Base-by-base conservation (phyloP, 2,329 filamentous ascomycete species). In the Aspergillus amoenus region DNA sequence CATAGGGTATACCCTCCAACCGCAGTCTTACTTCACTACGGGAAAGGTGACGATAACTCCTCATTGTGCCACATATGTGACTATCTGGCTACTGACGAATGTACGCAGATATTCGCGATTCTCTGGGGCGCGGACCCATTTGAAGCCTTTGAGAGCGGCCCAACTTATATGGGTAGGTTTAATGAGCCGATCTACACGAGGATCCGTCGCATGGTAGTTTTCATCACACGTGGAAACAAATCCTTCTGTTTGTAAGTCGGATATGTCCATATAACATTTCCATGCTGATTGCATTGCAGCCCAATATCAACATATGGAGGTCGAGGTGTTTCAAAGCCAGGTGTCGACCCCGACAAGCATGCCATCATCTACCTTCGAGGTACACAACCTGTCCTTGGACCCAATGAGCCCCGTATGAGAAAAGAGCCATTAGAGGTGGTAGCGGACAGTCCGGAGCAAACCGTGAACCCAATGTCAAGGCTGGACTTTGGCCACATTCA, bases 401-500 rank as follows among this genome's bases (percentile, higher is more conserved):
- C 39, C 1, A 60, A 61, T 1, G 76, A 78, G 58, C 57, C 58
- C 2, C 56, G 44, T 3, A 66, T 78, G 61, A 58, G 22, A 2
- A 79, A 79, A 54, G 57, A 64, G 2, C 67, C 77, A 0, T 68
- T 80, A 5, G 64, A 65, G 32, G 63, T 81, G 9, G 34, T 60
- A 0, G 69, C 70, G 0, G 55, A 59, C 18, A 18, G 18, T 18
- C 18, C 18, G 18, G 18, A 18, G 18, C 18, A 18, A 18, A 18
- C 18, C 2, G 18, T 18, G 18, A 18, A 18, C 18, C 18, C 18
- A 0, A 65, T 71, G 46, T 78, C 75, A 2, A 68, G 76, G 3
- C 58, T 80, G 4, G 73, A 77, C 9, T 78, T 77, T 42, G 71
- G 69, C 0, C 77, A 78, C 11, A 59, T 73, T 1, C 72, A 76